Conservation (phyloP, 371 early-diverging fungal genomes). For the Choanephora cucurbitarum region DNA sequence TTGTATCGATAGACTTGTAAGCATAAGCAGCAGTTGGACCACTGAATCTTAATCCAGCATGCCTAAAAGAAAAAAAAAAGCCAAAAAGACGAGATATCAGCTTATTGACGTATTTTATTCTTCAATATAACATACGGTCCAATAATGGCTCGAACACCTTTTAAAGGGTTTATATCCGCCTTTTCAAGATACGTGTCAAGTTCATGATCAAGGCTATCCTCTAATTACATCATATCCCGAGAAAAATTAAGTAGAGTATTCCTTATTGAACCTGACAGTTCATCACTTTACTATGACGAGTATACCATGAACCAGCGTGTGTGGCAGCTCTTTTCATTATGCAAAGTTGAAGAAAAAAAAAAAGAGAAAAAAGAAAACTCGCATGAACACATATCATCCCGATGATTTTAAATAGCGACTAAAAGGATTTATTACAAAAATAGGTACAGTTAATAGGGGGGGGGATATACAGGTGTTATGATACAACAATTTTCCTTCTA, state of each 20-base stretch:
- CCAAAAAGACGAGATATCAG: not conserved
- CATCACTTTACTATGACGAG: conserved; percentile 53
- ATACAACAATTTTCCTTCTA: not conserved
- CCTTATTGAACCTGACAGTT: too few species aligned
- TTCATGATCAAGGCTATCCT: conserved; percentile 36
- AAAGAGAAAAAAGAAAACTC: not conserved
- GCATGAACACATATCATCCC: too few species aligned
- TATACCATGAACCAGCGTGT: conserved; percentile 88
- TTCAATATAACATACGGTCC: conserved; percentile 65
- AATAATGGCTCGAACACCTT: conserved; percentile 74
- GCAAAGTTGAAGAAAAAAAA: not conserved
- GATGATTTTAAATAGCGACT: too few species aligned
- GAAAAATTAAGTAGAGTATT: too few species aligned
- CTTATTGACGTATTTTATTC: too few species aligned
- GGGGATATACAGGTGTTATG: not conserved
- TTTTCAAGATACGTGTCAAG: conserved; percentile 55
- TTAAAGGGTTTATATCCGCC: conserved; percentile 49
- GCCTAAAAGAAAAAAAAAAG: conserved; percentile 51
- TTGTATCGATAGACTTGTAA: conserved; percentile 70
- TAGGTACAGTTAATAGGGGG: too few species aligned
- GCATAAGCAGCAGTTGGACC: conserved; percentile 90
- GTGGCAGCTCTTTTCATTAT: conserved; percentile 51
- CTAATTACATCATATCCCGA: too few species aligned
- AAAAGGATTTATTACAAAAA: too few species aligned
- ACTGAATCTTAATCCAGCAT: conserved; percentile 91